These are phyloP conservation scores for Acacia pycnantha DNA, from an alignment of 331 rosid genomes.

Conservation along the genomic window DNA sequence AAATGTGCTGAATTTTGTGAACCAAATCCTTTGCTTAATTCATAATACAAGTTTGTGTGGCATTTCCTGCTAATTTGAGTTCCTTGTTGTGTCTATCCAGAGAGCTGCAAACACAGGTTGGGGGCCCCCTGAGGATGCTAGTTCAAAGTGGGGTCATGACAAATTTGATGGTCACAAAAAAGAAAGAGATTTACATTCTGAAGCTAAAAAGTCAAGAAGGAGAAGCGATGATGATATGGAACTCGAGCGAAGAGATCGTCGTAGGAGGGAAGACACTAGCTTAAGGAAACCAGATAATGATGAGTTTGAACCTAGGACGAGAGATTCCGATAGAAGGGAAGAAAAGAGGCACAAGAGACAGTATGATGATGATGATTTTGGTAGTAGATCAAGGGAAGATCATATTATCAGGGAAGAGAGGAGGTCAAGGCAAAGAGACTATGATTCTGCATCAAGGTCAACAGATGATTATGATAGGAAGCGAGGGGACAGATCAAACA, in stretches of 20 bases:
- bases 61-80: background rate
- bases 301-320: conserved; percentile 37
- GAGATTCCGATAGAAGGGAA: conserved; percentile 42
- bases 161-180: conserved; percentile 58
- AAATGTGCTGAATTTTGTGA: conserved; percentile 2
- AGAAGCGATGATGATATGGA: conserved; percentile 30
- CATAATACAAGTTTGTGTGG: background rate
- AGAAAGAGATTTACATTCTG: conserved; percentile 34
- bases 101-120: conserved; percentile 97
- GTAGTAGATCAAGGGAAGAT: conserved; percentile 42
- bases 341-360: conserved; percentile 45
- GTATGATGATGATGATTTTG: conserved; percentile 37
- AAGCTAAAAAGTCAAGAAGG: conserved; percentile 44
- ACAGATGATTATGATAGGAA: conserved; percentile 36
- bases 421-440: conserved; percentile 43
- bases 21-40: background rate
- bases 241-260: conserved; percentile 42
- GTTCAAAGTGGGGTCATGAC: conserved; percentile 65
- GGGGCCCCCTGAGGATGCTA: conserved; percentile 60
- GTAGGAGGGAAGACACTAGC: conserved; percentile 48
- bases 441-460: conserved; percentile 35
- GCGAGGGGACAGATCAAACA: conserved; percentile 34
- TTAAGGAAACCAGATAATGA: conserved; percentile 38
- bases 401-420: conserved; percentile 49
- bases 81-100: conserved; percentile 45